Evolutionary conservation across 208 protist species (phyloP), one percentile per base, ranked within the genome.

Genomic region (Leishmania guyanensis): DNA sequence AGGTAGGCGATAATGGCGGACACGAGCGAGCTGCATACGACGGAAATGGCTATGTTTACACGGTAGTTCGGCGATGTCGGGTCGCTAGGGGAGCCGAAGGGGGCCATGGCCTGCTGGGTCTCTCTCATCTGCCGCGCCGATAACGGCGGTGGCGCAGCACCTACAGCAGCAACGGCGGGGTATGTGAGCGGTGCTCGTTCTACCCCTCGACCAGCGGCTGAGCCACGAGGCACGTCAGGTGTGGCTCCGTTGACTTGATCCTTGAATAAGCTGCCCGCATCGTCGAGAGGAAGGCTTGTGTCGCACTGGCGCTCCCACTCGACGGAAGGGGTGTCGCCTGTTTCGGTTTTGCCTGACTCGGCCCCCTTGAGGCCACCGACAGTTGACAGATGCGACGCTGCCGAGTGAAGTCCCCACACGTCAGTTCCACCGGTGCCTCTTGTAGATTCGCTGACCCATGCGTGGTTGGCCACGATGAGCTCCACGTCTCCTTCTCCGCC

Each of bases 21-120:
- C n/a, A 97, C 82, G 33, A 94, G 77, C 22, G 91, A 79, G 81
- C 91, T 92, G 58, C 93, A 86, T 43, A 91, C 69, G 8, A 84
- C 78, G 5, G 89, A 88, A n/a, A 93, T 86, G 69, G 85, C 86
- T 22, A 79, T 83, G 29, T 72, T 74, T 26, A 53, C 77, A 43
- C 68, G 69, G 53, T 65, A 75, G 70, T 75, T 72, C 17, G 60
- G 12, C 77, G 39, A 75, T 54, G 56, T n/a, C 36, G 60, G n/a
- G 51, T 51, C 46, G 36, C 54, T 60, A 17, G 72, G 12, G 1
- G 73, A 39, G 22, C 46, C 78, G 53, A 36, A 64, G 29, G 2
- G 58, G 26, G 5, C 43, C 60, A 64, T 60, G 46, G 71, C 48
- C 36, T 51, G 33, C 43, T 72, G 68, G 36, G 43, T 9, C 22